These are phyloP conservation scores for Magnolia changhungtana DNA, from an alignment of 164 flowering plant species.

Conservation along the genomic window DNA sequence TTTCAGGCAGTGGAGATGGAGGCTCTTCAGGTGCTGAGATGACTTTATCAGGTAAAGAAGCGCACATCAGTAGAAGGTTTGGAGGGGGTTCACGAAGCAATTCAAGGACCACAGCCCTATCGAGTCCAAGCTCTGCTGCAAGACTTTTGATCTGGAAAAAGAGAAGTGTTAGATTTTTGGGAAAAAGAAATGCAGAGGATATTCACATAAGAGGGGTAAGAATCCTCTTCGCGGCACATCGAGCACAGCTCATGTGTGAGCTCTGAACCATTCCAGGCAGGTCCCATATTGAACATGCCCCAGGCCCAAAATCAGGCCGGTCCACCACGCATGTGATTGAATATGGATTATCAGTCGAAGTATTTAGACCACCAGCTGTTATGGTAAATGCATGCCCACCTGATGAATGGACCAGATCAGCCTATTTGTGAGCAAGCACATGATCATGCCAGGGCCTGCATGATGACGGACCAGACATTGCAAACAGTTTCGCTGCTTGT, in stretches of 20 bases:
- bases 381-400: too few relatives aligned
- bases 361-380: too few relatives aligned
- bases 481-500: not conserved
- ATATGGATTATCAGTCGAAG: not conserved
- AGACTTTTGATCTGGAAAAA: constrained; percentile 69
- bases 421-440: not conserved
- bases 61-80: constrained; percentile 71
- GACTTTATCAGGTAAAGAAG: constrained; percentile 74
- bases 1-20: constrained; percentile 22
- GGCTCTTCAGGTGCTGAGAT: constrained; percentile 26
- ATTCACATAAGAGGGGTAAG: not conserved
- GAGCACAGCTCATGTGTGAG: too few relatives aligned
- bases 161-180: not conserved
- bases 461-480: not conserved
- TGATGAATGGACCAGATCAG: not conserved
- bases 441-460: not conserved
- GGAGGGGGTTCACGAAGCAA: constrained; percentile 93
- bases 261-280: too few relatives aligned
- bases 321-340: not conserved
- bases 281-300: not conserved
- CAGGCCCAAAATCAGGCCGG: not conserved
- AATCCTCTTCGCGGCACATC: not conserved
- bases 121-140: constrained; percentile 86
- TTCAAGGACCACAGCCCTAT: constrained; percentile 77
- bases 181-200: not conserved